Base-by-base conservation (phyloP, 495 filamentous ascomycete genomes). In the Aspergillus bridgeri region DNA sequence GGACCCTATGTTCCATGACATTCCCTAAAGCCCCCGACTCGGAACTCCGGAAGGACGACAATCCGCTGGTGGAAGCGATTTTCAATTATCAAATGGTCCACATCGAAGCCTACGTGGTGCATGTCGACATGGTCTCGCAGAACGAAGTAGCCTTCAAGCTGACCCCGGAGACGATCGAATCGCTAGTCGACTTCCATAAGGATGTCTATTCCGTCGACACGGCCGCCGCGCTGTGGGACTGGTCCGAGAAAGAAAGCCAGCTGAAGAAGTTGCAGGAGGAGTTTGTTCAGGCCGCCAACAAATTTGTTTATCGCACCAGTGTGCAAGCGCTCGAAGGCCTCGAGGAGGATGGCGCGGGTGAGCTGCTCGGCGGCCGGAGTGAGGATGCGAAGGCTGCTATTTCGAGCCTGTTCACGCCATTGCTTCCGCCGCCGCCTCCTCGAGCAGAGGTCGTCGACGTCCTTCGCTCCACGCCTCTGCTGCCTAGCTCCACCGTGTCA, bases 61-160 rank as follows among this genome's bases (percentile, higher is more conserved):
- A 97, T 70, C 90, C 92, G 46, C 78, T 97, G 56, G 80, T 96
- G 61, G 94, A 98, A 75, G 90, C 89, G 55, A 75, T 98, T 57
- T 90, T 89, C 82, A 96, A 96, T 80, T 93, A 91, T 72, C 89
- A 96, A 81, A 85, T 96, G 76, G 81, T 96, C 73, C 90, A 96
- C 70, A 81, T 98, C 60, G 92, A 98, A 75, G 95, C 94, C 49
- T 99, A 99, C 74, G 90, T 98, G 62, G 94, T 99, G 57, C 95
- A 98, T 74, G 91, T 99, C 73, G 94, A 99, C 77, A 94, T 99
- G 90, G 94, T 99, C 48, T 87, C 94, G 56, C 86, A 92, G 71
- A 96, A 96, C 68, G 94, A 99, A 75, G 92, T 99, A 58, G 95
- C 93, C 55, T 98, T 91, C 84, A 99, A 99, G 79, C 82, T 99